phyloP scores from a whole-genome alignment of 2,329 filamentous ascomycete genomes.

The Aspergillus ochraceoroseus region DNA sequence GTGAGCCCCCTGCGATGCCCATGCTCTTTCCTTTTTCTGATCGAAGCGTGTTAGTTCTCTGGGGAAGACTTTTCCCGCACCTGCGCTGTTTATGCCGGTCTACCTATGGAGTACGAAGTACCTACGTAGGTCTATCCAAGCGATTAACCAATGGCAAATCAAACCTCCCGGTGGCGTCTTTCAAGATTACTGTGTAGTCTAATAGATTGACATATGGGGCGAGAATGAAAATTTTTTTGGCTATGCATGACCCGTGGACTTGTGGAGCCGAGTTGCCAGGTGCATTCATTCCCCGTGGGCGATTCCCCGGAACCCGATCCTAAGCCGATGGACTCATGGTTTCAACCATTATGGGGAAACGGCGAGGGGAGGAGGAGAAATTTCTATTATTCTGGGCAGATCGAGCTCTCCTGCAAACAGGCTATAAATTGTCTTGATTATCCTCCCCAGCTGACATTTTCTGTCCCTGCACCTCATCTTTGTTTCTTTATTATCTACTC shows the following conservation, averaged over 20 bases:
- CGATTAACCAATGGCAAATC: no score
- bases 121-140: no score
- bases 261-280: constrained; percentile 11
- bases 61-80: no score
- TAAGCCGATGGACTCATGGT: constrained; percentile 12
- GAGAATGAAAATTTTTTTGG: constrained; percentile 1
- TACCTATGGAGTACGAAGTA: no score
- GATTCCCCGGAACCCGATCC: constrained; percentile 16
- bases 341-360: constrained; percentile 3
- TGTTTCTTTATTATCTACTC: not conserved
- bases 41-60: no score
- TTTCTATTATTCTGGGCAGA: not conserved
- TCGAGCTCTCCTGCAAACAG: not conserved
- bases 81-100: no score
- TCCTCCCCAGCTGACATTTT: not conserved
- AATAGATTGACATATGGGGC: not conserved
- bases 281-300: constrained; percentile 19
- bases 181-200: not conserved
- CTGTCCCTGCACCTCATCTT: not conserved
- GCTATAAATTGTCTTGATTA: constrained; percentile 7
- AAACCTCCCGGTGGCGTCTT: no score
- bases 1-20: no score
- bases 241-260: not conserved
- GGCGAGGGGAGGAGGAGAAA: not conserved
- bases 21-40: no score